Evolutionary conservation across 768 basidiomycete genomes (phyloP), one percentile per base, ranked within the genome.

Genomic region (Suillus paluster): DNA sequence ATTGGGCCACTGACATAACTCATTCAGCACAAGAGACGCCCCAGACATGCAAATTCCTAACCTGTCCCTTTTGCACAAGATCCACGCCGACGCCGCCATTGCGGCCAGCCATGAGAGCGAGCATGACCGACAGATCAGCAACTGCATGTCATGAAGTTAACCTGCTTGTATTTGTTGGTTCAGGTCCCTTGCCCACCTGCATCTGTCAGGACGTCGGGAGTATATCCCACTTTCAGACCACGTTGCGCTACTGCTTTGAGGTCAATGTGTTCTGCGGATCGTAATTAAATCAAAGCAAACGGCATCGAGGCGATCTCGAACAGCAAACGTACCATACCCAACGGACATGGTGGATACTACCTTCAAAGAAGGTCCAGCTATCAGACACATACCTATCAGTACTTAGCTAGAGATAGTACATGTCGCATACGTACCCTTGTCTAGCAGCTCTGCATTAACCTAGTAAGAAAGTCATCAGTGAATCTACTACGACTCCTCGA

Each of bases 291-390:
- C 7, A n/a, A 34, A 38, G 30, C 39, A 14, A 60, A 15, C 9
- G 34, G 36, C 6, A 15, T 23, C 2, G 27, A 39, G 39, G 44
- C 19, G 14, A 38, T 27, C 15, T 30, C 19, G 54, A 45, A 50
- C 15, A 44, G 15, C 23, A 45, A 21, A 65, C 83, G 60, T 62
- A 92, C 93, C 92, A 70, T 89, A 92, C 50, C 94, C 94, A 21
- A 95, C 94, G 19, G 93, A 94, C 87, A 97, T 92, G 0, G 96
- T 97, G 1, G 95, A 97, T 3, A 97, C 84, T n/a, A 92, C 88
- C 48, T 84, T 85, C 10, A 99, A 81, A 54, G 73, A 79, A 0
- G 89, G 79, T 4, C 95, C 94, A 64, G 94, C 94, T 90, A 66
- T 3, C 49, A 52, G 33, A 45, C n/a, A 5, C 17, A n/a, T 61